These are phyloP conservation scores for Aspergillaceae sp. DNA, from an alignment of 2,329 filamentous ascomycete species.

Conservation along the genomic window DNA sequence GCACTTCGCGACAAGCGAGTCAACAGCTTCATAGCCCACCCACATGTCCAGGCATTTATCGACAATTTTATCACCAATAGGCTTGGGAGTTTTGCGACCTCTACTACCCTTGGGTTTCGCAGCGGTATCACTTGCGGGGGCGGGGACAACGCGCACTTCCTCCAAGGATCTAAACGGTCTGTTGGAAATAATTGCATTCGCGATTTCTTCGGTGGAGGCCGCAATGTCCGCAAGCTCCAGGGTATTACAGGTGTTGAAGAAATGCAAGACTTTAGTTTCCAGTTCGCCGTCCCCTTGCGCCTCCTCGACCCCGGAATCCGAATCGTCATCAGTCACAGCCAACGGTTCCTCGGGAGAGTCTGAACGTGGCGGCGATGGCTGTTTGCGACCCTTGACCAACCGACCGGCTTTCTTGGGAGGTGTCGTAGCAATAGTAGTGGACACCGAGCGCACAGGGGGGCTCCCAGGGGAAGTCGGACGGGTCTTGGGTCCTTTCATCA, in stretches of 20 bases:
- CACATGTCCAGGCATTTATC: constrained; percentile 65
- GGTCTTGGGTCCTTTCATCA: constrained; percentile 30
- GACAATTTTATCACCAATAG: constrained; percentile 58
- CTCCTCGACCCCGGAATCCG: constrained; percentile 31
- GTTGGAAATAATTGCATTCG: constrained; percentile 60
- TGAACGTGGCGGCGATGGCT: constrained; percentile 22
- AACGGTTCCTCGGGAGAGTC: constrained; percentile 28
- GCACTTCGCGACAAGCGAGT: constrained; percentile 69
- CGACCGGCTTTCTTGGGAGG: constrained; percentile 26
- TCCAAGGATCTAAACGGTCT: constrained; percentile 64
- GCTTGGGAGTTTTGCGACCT: constrained; percentile 42
- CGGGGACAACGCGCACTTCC: constrained; percentile 57
- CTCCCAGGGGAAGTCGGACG: constrained; percentile 20
- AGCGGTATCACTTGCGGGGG: constrained; percentile 29
- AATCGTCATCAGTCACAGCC: constrained; percentile 41
- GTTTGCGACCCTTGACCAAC: constrained; percentile 44
- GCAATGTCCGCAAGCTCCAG: constrained; percentile 76
- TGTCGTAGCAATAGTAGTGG: constrained; percentile 1
- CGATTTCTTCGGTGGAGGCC: constrained; percentile 59
- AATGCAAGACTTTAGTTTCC: constrained; percentile 58
- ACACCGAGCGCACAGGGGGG: not conserved
- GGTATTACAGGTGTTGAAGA: constrained; percentile 70
- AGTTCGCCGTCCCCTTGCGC: constrained; percentile 32
- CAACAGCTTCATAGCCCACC: constrained; percentile 71
- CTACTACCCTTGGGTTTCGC: constrained; percentile 43